Evolutionary conservation across 2,329 filamentous ascomycete genomes (phyloP).

Genomic region (Hortaea werneckii): DNA sequence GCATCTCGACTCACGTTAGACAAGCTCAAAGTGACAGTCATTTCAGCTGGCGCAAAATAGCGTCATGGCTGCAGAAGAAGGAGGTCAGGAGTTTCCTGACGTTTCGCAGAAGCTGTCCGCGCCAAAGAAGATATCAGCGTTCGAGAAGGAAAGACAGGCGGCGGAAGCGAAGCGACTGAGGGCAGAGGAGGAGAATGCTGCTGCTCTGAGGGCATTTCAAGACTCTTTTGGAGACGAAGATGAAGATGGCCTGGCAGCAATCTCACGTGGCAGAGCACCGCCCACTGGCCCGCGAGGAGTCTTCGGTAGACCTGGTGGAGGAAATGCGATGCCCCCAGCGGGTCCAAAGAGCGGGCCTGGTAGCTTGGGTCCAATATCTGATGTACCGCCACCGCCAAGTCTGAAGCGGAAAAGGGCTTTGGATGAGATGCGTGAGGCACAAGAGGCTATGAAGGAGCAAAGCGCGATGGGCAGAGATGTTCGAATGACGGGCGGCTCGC

Average conservation of each 20-base stretch:
- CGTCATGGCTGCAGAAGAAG: too few relatives aligned
- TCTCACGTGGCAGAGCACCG: conserved; percentile 5
- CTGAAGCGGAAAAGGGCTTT: conserved; percentile 25
- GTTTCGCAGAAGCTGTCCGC: conserved; percentile 64
- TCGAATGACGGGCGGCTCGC: conserved; percentile 2
- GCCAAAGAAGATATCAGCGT: conserved; percentile 72
- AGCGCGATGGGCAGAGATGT: not conserved
- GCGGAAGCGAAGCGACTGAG: conserved; percentile 77
- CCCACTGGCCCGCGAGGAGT: conserved; percentile 34
- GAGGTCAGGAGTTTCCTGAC: conserved; percentile 50
- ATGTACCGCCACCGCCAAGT: conserved; percentile 15
- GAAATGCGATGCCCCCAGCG: conserved; percentile 20
- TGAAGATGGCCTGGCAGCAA: conserved; percentile 12
- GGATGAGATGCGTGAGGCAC: conserved; percentile 23
- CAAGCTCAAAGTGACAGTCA: too few relatives aligned
- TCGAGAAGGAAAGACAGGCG: conserved; percentile 80
- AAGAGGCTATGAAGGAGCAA: conserved; percentile 17
- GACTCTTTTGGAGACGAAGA: conserved; percentile 62
- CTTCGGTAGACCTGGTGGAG: conserved; percentile 6
- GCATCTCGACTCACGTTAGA: too few relatives aligned
- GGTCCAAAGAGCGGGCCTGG: conserved; percentile 41
- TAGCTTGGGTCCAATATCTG: conserved; percentile 36
- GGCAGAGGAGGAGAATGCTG: conserved; percentile 78
- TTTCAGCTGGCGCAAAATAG: too few relatives aligned
- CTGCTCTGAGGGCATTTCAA: conserved; percentile 77